Percentiles rank a stretch among this genome's conserved stretches.
phyloP scores from a whole-genome alignment of 73 alveolate species.

The Paramecium caudatum region DNA sequence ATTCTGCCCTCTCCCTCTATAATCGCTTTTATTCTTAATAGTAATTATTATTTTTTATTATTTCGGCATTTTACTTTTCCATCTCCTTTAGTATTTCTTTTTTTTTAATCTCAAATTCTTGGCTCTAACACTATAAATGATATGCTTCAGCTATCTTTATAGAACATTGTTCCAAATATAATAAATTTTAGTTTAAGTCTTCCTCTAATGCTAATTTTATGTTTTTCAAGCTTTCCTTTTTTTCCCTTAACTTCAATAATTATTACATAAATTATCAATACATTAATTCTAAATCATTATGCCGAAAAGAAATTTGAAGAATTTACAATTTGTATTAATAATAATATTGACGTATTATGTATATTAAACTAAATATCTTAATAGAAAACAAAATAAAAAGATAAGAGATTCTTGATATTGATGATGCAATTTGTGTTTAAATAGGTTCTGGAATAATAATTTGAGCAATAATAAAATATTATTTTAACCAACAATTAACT shows the following conservation, averaged over 20 bases:
- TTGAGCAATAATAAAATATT: not conserved
- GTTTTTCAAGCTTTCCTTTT: not conserved
- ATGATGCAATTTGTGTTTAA: not conserved
- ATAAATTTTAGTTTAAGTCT: not conserved
- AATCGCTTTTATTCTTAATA: not conserved
- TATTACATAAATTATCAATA: too few relatives aligned
- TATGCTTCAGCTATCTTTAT: not conserved
- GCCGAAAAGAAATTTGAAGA: too few relatives aligned
- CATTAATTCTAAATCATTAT: too few relatives aligned
- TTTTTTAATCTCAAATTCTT: not conserved
- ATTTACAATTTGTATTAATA: too few relatives aligned
- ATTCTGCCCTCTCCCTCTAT: conserved; percentile 35
- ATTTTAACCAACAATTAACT: not conserved
- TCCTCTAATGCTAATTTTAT: not conserved
- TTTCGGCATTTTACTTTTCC: conserved; percentile 7
- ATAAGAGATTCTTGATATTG: too few relatives aligned
- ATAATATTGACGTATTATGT: too few relatives aligned
- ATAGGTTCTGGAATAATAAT: not conserved
- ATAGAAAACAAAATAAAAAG: too few relatives aligned
- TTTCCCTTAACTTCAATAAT: not conserved
- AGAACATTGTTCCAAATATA: not conserved
- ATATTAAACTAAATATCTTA: too few relatives aligned
- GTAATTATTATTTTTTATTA: not conserved
- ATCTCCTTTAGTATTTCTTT: not conserved
- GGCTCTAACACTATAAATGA: not conserved